These are phyloP conservation scores for Quercus mongolica DNA, from an alignment of 306 rosid species.

Conservation along the genomic window DNA sequence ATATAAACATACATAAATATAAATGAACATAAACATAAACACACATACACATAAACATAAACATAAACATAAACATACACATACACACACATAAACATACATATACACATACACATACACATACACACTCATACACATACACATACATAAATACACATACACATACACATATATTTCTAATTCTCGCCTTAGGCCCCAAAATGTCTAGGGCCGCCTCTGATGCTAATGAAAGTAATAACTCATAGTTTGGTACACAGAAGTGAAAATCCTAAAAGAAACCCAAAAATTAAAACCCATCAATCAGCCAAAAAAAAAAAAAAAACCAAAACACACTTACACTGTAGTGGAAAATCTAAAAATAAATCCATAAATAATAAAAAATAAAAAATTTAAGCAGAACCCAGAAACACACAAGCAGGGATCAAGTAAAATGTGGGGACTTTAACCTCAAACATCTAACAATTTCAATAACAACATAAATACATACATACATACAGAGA, in stretches of 20 bases:
- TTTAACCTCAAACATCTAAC: background rate
- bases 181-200: too few relatives aligned
- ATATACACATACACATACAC: too few relatives aligned
- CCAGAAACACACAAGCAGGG: background rate
- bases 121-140: too few relatives aligned
- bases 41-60: too few relatives aligned
- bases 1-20: too few relatives aligned
- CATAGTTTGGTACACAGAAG: background rate
- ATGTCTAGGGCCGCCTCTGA: background rate
- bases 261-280: background rate
- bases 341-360: background rate
- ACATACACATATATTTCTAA: too few relatives aligned
- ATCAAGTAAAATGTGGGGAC: background rate
- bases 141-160: too few relatives aligned
- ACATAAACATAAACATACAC: too few relatives aligned
- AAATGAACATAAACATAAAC: too few relatives aligned
- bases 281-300: background rate
- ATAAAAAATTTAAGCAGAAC: background rate
- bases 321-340: background rate
- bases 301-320: background rate
- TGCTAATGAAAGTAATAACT: background rate
- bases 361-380: background rate
- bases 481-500: background rate
- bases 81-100: too few relatives aligned
- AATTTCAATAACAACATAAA: slow-evolving; percentile 1